Evolutionary conservation across 1,284 basidiomycete genomes (phyloP).

Genomic region (Exobasidium cylindrosporum): DNA sequence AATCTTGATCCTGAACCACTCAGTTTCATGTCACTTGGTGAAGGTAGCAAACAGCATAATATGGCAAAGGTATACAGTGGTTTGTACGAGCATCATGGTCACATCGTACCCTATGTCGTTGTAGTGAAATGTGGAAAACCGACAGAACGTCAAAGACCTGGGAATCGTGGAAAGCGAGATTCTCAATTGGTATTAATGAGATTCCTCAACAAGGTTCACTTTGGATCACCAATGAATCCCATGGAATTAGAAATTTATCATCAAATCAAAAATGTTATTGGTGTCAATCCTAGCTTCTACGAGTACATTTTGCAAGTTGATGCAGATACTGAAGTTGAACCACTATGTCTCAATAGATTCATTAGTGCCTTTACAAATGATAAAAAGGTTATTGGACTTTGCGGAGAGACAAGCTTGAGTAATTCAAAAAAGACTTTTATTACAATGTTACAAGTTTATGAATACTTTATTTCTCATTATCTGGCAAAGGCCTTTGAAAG

Average conservation of each 20-base stretch:
- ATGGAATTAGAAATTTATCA: conserved; percentile 97
- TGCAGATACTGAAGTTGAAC: conserved; percentile 85
- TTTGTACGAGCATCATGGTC: conserved; percentile 86
- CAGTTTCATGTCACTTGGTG: conserved; percentile 87
- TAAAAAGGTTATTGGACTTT: conserved; percentile 88
- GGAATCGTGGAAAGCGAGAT: conserved; percentile 70
- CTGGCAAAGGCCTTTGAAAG: conserved; percentile 97
- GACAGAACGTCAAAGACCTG: conserved; percentile 83
- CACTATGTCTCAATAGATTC: conserved; percentile 78
- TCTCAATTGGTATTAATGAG: conserved; percentile 95
- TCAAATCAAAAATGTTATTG: conserved; percentile 99
- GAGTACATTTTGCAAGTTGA: conserved; percentile 96
- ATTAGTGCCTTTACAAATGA: conserved; percentile 82
- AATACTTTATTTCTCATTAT: conserved; percentile 62
- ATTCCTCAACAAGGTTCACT: conserved; percentile 98
- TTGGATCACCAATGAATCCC: conserved; percentile 92
- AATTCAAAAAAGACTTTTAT: conserved; percentile 90
- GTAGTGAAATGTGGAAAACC: conserved; percentile 97
- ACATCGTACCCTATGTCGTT: conserved; percentile 93
- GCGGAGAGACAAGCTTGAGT: conserved; percentile 84
- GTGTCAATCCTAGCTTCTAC: conserved; percentile 96
- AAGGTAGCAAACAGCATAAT: conserved; percentile 93
- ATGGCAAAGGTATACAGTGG: conserved; percentile 98
- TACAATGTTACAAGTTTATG: conserved; percentile 89
- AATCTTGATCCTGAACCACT: conserved; percentile 91